Evolutionary conservation across 495 filamentous ascomycete species (phyloP).

Genomic region (Trichoderma parareesei): DNA sequence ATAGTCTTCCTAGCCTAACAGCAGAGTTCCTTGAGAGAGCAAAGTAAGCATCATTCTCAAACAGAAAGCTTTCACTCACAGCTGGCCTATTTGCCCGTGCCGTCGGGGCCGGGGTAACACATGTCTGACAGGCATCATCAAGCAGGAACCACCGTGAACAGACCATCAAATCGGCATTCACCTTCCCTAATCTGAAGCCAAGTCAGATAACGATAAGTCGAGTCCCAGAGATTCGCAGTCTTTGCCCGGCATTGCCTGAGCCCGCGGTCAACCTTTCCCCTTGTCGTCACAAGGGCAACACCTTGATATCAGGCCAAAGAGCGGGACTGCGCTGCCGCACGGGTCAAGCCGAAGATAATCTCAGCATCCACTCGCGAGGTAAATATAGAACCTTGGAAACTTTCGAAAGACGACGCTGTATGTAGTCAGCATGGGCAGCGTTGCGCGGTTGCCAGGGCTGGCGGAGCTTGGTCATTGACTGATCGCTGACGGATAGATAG

Average conservation of each 20-base stretch:
- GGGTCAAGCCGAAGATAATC: neutral
- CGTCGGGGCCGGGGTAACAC: conserved; percentile 10
- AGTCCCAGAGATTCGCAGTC: neutral
- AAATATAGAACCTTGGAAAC: neutral
- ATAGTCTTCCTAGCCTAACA: neutral
- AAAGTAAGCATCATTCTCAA: neutral
- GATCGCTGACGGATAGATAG: neutral
- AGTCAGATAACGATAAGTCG: neutral
- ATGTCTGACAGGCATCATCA: conserved; percentile 9
- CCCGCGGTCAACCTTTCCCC: neutral
- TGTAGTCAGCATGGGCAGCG: too few relatives aligned
- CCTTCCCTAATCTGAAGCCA: conserved; percentile 2
- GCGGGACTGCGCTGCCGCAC: neutral
- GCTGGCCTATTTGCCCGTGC: neutral
- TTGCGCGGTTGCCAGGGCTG: neutral
- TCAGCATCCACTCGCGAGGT: neutral
- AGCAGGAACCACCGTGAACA: conserved; percentile 1
- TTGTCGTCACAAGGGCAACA: neutral
- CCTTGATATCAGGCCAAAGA: neutral
- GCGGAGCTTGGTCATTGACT: neutral
- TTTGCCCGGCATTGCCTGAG: neutral
- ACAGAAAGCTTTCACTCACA: neutral
- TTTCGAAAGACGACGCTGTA: too few relatives aligned
- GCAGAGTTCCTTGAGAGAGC: neutral
- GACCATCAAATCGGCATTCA: neutral